Evolutionary conservation across 768 basidiomycete species (phyloP).

Genomic region (Neoboletus brunneissimus): DNA sequence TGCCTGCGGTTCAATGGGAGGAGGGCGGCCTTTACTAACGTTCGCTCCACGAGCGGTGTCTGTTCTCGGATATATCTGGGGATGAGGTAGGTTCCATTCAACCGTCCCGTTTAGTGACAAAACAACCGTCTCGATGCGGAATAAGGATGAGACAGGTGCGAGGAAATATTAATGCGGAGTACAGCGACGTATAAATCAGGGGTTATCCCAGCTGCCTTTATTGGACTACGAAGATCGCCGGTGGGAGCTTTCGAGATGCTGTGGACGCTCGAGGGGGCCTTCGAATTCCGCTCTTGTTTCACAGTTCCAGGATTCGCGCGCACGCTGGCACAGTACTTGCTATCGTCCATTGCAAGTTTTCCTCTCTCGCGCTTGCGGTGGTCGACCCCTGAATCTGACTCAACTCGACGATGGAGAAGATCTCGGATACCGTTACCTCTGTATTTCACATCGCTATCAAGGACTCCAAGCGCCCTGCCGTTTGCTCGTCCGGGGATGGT

Average conservation of each 20-base stretch:
- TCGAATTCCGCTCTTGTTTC: neutral
- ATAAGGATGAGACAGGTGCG: neutral
- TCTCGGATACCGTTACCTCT: constrained; percentile 25
- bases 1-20: neutral
- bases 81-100: neutral
- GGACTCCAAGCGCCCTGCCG: constrained; percentile 18
- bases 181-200: neutral
- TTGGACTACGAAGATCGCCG: constrained; percentile 2
- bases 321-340: neutral
- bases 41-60: neutral
- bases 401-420: constrained; percentile 17
- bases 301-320: neutral
- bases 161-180: neutral
- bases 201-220: constrained; percentile 6
- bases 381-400: neutral
- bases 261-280: neutral
- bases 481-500: constrained; percentile 7
- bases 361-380: neutral
- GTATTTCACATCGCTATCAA: constrained; percentile 25
- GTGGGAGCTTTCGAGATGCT: constrained; percentile 3
- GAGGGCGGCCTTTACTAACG: neutral
- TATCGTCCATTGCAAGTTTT: neutral
- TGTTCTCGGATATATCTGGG: neutral
- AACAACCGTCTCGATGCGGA: neutral
- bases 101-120: neutral